Conservation (phyloP, 306 rosid genomes). For the Gastrolobium villosum region DNA sequence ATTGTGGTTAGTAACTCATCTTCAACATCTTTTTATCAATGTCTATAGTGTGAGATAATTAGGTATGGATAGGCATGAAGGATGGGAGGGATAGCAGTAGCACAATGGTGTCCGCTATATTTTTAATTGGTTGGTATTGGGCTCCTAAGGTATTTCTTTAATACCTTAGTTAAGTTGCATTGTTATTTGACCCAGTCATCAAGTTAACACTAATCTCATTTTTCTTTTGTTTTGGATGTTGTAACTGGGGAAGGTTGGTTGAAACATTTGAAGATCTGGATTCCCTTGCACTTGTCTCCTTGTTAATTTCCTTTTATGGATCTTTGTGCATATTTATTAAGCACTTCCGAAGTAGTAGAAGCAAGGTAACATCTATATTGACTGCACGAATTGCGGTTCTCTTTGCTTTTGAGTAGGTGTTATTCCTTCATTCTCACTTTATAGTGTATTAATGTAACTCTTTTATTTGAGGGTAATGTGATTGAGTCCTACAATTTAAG, state of each 20-base stretch:
- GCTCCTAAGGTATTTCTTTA: neutral
- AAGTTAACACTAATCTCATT: neutral
- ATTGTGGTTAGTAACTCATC: neutral
- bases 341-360: neutral
- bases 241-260: conserved; percentile 2
- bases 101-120: neutral
- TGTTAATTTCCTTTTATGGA: conserved; percentile 14
- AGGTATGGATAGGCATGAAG: conserved; percentile 17
- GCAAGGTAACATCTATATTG: conserved; percentile 4
- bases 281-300: neutral
- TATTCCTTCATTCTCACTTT: neutral
- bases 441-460: neutral
- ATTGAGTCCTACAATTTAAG: conserved; percentile 14
- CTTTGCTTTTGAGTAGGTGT: conserved; percentile 2
- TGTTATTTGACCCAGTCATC: neutral
- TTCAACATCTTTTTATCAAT: conserved; percentile 31
- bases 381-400: neutral
- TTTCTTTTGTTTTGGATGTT: conserved; percentile 26
- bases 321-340: neutral
- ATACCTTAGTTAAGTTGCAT: conserved; percentile 2
- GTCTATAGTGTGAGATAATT: neutral
- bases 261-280: neutral
- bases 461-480: neutral
- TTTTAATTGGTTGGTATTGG: neutral
- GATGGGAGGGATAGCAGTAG: conserved; percentile 3